Evolutionary conservation across 768 basidiomycete species (phyloP).

Genomic region (Calocybe indica): DNA sequence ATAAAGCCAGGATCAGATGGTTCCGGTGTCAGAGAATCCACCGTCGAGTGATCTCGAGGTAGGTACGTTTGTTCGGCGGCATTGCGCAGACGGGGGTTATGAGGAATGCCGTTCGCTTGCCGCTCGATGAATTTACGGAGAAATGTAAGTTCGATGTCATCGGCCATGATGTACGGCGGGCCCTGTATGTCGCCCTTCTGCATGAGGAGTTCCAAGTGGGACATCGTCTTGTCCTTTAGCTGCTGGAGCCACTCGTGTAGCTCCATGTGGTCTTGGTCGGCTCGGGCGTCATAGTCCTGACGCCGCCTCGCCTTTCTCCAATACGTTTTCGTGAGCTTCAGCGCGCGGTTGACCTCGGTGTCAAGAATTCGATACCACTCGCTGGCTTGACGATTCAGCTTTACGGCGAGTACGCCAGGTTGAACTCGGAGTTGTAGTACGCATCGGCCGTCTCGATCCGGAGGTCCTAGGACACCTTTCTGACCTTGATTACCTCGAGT

Average conservation of each 20-base stretch:
- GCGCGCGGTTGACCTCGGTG: conserved; percentile 70
- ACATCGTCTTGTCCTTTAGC: conserved; percentile 86
- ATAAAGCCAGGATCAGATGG: conserved; percentile 38
- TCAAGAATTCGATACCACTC: conserved; percentile 82
- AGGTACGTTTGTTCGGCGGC: conserved; percentile 26
- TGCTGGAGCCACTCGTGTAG: conserved; percentile 85
- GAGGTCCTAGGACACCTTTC: conserved; percentile 68
- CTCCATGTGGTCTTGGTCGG: conserved; percentile 88
- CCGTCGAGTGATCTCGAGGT: conserved; percentile 38
- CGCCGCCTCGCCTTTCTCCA: conserved; percentile 80
- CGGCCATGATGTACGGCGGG: conserved; percentile 77
- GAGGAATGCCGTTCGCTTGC: conserved; percentile 67
- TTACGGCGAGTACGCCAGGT: conserved; percentile 74
- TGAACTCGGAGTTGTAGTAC: conserved; percentile 78
- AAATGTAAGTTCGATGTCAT: conserved; percentile 71
- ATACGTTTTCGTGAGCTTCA: conserved; percentile 81
- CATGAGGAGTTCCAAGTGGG: conserved; percentile 80
- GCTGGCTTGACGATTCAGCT: conserved; percentile 67
- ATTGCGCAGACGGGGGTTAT: conserved; percentile 75
- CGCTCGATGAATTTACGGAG: conserved; percentile 80
- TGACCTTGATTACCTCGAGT: conserved; percentile 84
- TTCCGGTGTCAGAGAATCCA: conserved; percentile 40
- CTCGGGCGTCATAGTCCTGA: conserved; percentile 80
- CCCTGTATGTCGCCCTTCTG: conserved; percentile 85
- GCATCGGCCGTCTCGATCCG: conserved; percentile 72